These are phyloP conservation scores for Aspergillus vadensis DNA, from an alignment of 2,329 filamentous ascomycete genomes.

Conservation along the genomic window DNA sequence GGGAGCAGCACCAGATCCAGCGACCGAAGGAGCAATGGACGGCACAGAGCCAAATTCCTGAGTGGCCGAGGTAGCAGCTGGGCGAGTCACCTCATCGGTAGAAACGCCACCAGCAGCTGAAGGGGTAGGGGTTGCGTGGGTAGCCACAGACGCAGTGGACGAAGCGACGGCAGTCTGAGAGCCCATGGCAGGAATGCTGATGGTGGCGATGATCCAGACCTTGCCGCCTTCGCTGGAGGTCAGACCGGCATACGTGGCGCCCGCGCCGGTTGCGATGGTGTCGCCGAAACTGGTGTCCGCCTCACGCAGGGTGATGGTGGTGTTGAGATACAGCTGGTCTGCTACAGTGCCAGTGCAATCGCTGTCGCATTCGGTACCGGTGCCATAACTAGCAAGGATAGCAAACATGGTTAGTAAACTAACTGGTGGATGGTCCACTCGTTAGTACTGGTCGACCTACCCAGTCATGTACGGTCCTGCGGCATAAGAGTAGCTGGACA, in stretches of 20 bases:
- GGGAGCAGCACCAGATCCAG: neutral
- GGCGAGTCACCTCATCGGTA: neutral
- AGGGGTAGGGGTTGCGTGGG: neutral
- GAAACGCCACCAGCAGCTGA: neutral
- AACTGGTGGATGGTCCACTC: no score
- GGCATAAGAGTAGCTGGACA: constrained; percentile 39
- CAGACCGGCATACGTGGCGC: constrained; percentile 39
- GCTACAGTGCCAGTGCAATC: constrained; percentile 44
- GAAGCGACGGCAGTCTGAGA: neutral
- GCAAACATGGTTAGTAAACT: neutral
- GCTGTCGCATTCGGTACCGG: constrained; percentile 46
- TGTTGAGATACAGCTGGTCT: constrained; percentile 44
- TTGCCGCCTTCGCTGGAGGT: constrained; percentile 38
- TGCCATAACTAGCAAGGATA: constrained; percentile 31
- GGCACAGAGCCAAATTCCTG: neutral
- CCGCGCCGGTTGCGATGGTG: constrained; percentile 29
- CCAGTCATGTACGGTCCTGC: constrained; percentile 43
- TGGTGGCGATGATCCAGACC: constrained; percentile 41
- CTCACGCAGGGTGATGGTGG: constrained; percentile 40
- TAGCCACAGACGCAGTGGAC: neutral
- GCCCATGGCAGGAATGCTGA: constrained; percentile 40
- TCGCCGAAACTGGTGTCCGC: constrained; percentile 32
- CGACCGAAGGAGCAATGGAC: neutral
- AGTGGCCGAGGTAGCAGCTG: neutral
- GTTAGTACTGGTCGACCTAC: constrained; percentile 9